These are phyloP conservation scores for Stagonosporopsis cucurbitacearum DNA, from an alignment of 2,329 filamentous ascomycete species.

Conservation along the genomic window DNA sequence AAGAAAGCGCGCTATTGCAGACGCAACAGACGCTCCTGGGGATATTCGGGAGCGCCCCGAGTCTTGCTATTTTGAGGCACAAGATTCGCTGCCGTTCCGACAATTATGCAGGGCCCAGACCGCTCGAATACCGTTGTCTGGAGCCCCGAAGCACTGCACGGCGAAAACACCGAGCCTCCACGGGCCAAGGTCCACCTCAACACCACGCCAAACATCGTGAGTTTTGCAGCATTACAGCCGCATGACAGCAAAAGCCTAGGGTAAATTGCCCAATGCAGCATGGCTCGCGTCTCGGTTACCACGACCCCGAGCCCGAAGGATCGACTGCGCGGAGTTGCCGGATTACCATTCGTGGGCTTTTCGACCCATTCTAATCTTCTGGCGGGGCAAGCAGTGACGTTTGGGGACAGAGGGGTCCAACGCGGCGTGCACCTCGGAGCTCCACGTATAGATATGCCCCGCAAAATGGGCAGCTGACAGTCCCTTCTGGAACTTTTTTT, in stretches of 20 bases:
- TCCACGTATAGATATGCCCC: slow-evolving; percentile 18
- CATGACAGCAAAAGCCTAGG: slow-evolving; percentile 11
- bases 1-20: background rate
- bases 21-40: background rate
- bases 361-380: slow-evolving; percentile 7
- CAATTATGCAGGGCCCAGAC: slow-evolving; percentile 16
- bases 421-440: slow-evolving; percentile 12
- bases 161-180: slow-evolving; percentile 17
- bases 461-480: slow-evolving; percentile 20
- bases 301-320: slow-evolving; percentile 5
- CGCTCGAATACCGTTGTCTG: slow-evolving; percentile 1
- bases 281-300: slow-evolving; percentile 14
- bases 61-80: background rate
- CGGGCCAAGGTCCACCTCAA: slow-evolving; percentile 20
- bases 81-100: slow-evolving; percentile 11
- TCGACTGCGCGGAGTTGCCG: slow-evolving; percentile 14
- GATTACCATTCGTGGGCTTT: slow-evolving; percentile 18
- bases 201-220: slow-evolving; percentile 24
- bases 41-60: slow-evolving; percentile 16
- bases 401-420: slow-evolving; percentile 19
- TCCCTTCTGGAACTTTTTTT: slow-evolving; percentile 5
- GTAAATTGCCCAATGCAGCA: slow-evolving; percentile 11
- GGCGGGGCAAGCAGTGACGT: slow-evolving; percentile 16
- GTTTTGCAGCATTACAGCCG: slow-evolving; percentile 16
- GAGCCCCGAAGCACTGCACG: slow-evolving; percentile 9